Evolutionary conservation across 148 eudicot genomes (phyloP).

Genomic region (Vaccinium corymbosum): DNA sequence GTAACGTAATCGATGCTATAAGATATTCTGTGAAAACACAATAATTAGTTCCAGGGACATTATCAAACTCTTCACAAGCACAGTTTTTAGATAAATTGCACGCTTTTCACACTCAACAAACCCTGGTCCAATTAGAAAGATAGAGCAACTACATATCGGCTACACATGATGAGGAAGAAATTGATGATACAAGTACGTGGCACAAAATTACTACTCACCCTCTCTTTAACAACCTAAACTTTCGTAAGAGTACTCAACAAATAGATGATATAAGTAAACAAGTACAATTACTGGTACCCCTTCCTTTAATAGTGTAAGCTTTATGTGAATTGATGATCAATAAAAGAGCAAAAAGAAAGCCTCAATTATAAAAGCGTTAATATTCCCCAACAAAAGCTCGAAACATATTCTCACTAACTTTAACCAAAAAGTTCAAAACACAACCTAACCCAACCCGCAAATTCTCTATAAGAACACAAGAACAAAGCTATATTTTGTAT

Average conservation of each 20-base stretch:
- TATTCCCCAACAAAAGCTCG: conserved; percentile 1
- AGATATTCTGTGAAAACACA: neutral
- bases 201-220: neutral
- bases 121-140: neutral
- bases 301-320: neutral
- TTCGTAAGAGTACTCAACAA: neutral
- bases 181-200: neutral
- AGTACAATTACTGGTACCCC: neutral
- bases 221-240: neutral
- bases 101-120: conserved; percentile 1
- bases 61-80: neutral
- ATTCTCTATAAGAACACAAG: conserved; percentile 8
- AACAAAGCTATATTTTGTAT: neutral
- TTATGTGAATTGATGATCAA: neutral
- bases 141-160: neutral
- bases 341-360: neutral
- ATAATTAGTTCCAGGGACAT: neutral
- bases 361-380: neutral
- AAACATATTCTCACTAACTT: conserved; percentile 16
- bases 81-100: neutral
- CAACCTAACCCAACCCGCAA: conserved; percentile 15
- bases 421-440: conserved; percentile 17
- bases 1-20: no score
- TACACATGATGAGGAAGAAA: neutral
- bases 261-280: neutral